Evolutionary conservation across 1,284 basidiomycete species (phyloP).

Genomic region (Bondarzewia mesenterica): DNA sequence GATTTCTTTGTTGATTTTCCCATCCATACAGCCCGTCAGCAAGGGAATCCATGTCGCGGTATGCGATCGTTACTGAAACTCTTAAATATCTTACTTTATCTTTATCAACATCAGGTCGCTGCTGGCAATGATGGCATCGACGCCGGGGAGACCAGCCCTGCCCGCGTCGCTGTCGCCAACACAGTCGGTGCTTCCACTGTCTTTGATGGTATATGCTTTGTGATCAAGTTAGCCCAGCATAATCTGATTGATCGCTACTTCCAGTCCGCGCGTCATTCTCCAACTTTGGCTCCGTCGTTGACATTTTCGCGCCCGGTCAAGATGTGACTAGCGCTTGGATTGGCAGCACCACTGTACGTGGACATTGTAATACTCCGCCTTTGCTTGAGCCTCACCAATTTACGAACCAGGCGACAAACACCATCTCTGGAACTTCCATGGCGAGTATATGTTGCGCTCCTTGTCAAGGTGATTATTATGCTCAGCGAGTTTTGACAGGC

Average conservation of each 20-base stretch:
- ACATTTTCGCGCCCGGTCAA: constrained; percentile 29
- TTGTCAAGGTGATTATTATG: background rate
- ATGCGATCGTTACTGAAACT: no score
- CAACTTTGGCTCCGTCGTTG: constrained; percentile 27
- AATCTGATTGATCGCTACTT: no score
- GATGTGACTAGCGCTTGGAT: constrained; percentile 26
- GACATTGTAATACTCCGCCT: background rate
- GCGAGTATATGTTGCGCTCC: constrained; percentile 1
- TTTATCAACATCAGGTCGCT: no score
- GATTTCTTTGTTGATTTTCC: background rate
- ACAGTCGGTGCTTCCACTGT: constrained; percentile 59
- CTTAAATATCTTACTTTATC: no score
- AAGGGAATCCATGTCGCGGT: constrained; percentile 25
- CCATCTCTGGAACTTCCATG: constrained; percentile 27
- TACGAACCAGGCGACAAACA: constrained; percentile 16
- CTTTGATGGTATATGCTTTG: constrained; percentile 41
- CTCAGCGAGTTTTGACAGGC: no score
- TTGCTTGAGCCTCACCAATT: no score
- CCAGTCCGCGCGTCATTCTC: constrained; percentile 21
- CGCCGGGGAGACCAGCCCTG: constrained; percentile 21
- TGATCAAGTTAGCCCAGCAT: no score
- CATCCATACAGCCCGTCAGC: constrained; percentile 11
- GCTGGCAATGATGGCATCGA: constrained; percentile 24
- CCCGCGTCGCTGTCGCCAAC: constrained; percentile 38
- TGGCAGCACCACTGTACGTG: constrained; percentile 18